These are phyloP conservation scores for Rhizopogon rudus DNA, from an alignment of 768 basidiomycete genomes.

Conservation along the genomic window DNA sequence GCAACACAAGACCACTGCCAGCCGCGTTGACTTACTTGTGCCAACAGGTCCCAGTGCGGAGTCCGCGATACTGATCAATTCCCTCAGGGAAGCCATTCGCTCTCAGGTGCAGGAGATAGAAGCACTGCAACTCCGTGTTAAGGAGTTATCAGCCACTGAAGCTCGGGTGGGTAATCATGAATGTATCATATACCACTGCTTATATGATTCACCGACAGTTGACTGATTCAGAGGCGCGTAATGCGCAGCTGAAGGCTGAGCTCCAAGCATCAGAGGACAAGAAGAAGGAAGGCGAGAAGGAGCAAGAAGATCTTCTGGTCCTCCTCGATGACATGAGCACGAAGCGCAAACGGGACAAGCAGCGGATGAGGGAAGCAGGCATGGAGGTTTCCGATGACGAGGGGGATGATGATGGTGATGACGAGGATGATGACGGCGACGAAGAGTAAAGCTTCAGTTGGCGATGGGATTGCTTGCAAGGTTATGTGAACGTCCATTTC, in stretches of 20 bases:
- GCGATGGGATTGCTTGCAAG: background rate
- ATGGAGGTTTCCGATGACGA: constrained; percentile 94
- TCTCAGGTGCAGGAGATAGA: constrained; percentile 82
- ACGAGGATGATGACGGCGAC: constrained; percentile 38
- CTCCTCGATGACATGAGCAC: constrained; percentile 85
- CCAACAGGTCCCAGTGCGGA: constrained; percentile 64
- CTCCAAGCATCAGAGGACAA: constrained; percentile 55
- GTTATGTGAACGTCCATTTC: background rate
- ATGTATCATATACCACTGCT: background rate
- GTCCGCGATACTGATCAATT: constrained; percentile 74
- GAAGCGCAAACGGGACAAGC: constrained; percentile 86
- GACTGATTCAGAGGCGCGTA: constrained; percentile 39
- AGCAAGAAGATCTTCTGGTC: constrained; percentile 94
- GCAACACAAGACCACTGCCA: background rate
- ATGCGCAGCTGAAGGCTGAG: constrained; percentile 41
- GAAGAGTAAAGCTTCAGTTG: constrained; percentile 3
- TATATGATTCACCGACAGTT: constrained; percentile 27
- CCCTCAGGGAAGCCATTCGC: constrained; percentile 78
- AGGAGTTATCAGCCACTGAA: constrained; percentile 30
- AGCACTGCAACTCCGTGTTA: constrained; percentile 54
- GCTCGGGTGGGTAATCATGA: constrained; percentile 27
- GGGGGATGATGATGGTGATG: constrained; percentile 53
- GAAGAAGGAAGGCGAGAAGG: constrained; percentile 83
- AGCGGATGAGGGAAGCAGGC: constrained; percentile 62
- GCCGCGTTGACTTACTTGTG: background rate